These are phyloP conservation scores for Coniophora puteana DNA, from an alignment of 1,284 basidiomycete species.

Conservation along the genomic window DNA sequence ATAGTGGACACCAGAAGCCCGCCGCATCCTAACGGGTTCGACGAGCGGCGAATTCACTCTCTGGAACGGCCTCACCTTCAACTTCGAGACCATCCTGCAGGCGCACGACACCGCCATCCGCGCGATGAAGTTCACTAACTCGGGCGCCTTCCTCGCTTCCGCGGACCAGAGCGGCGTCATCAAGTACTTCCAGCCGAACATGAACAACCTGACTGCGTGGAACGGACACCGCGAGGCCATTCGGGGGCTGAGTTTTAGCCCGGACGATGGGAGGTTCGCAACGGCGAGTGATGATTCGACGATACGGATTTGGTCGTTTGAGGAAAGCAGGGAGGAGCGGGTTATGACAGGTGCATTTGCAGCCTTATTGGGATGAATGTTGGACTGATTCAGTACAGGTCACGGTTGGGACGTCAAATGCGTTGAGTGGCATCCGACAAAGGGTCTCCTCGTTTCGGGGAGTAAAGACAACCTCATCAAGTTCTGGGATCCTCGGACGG, in stretches of 20 bases:
- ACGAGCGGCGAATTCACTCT: constrained; percentile 98
- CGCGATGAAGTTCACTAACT: constrained; percentile 86
- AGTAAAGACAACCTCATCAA: constrained; percentile 98
- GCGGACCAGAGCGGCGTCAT: constrained; percentile 92
- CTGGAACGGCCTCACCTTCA: constrained; percentile 99
- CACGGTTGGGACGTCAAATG: constrained; percentile 99
- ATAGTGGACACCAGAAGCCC: constrained; percentile 95
- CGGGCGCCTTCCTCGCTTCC: constrained; percentile 88
- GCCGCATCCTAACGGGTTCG: constrained; percentile 90
- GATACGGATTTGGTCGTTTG: constrained; percentile 94
- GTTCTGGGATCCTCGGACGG: constrained; percentile 97
- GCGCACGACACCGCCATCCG: constrained; percentile 96
- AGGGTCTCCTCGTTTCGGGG: constrained; percentile 91
- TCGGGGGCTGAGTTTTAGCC: constrained; percentile 87
- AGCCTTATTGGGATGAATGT: neutral
- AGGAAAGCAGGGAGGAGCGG: constrained; percentile 86
- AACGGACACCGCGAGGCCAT: constrained; percentile 87
- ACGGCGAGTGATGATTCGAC: constrained; percentile 94
- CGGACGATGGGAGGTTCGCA: constrained; percentile 89
- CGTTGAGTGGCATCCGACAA: constrained; percentile 97
- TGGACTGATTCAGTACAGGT: constrained; percentile 36
- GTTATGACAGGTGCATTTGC: constrained; percentile 66
- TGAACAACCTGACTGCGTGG: constrained; percentile 97
- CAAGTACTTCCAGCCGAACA: constrained; percentile 98
- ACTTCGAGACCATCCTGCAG: constrained; percentile 98